Base-by-base conservation (phyloP, 345 rosid genomes). In the Cardiospermum halicacabum region DNA sequence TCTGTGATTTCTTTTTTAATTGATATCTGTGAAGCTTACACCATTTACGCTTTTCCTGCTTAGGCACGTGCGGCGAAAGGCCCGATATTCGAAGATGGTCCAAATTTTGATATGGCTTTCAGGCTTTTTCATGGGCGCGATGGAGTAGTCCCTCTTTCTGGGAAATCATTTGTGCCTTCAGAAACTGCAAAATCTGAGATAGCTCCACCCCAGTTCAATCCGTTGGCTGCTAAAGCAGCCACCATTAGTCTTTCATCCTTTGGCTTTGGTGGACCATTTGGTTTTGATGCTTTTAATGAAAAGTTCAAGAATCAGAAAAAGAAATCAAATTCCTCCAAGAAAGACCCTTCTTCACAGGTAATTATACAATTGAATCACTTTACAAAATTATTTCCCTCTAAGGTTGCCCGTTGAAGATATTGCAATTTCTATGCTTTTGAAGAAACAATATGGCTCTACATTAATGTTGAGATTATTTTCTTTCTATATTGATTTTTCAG, bases 71-170 rank as follows among this genome's bases (percentile, higher is more conserved):
- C 79, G 21, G 85, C 81, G 49, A 84, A 81, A 78, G 98, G 96
- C 65, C 98, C 98, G 3, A 93, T 93, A 30, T 93, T 93, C 67
- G 98, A 93, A 81, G 99, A 93, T 85, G 99, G 92, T 16, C 96
- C 95, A 55, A 90, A 88, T 82, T 93, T 90, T 77, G 99, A 90
- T 43, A 84, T 77, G 79, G 89, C 97, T 13, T 90, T 90, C 76
- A 84, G 89, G 82, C 84, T 93, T 69, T 93, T 93, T 79, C 99
- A 93, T 70, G 99, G 98, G 10, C 79, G 39, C 56, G 95, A 88
- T 69, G 99, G 99, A 72, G 97, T 93, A 49, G 96, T 93, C 74
- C 99, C 99, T 2, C 88, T 93, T 68, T 90, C 95, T 1, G 85
- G 72, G 63, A 79, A 75, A 63, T 60, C 85, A 42, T 67, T 68